Base-by-base conservation (phyloP, 257 asterid genomes). In the Solanum pinnatisectum region DNA sequence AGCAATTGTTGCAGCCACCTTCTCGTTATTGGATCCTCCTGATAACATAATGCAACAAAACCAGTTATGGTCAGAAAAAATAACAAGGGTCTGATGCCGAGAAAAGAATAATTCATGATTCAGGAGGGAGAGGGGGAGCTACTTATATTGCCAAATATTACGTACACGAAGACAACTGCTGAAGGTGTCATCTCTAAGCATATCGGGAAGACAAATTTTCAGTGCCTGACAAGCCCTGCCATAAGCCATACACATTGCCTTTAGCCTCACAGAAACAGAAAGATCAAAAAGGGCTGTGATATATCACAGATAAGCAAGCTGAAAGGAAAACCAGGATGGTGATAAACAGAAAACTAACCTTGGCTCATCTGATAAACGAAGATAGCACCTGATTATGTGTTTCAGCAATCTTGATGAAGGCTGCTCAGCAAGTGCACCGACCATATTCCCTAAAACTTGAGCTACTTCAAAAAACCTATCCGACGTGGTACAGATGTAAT, bases 1-100 rank as follows among this genome's bases (percentile, higher is more conserved):
- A 95, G 92, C 93, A 95, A 88, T 65, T 96, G 98, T 44, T 95
- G 98, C 27, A 96, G 89, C 98, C 98, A 96, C 93, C 95, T 92
- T 88, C 95, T 89, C 10, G 96, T 93, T 0, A 96, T 93, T 20
- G 94, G 95, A 87, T 95, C 98, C 86, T 96, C 96, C 98, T 94
- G 79, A 72, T 15, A 90, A 91, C 84, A 44, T 10, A 44, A 79
- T 3, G n/a, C 39, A 36, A 46, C 20, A 27, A 27, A 46, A 25
- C 27, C 40, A 79, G 9, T 49, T 13, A 44, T 16, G 10, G 7
- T 27, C 46, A 46, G 35, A 20, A 13, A n/a, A 42, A 86, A 18
- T 39, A 46, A 14, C 46, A 67, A 25, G 23, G 25, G 36, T 44
- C 30, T 30, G 14, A 22, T 5, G 2, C 56, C 14, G 25, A 37